phyloP scores from a whole-genome alignment of 192 early-diverging fungal species.

The Powellomyces hirtus region DNA sequence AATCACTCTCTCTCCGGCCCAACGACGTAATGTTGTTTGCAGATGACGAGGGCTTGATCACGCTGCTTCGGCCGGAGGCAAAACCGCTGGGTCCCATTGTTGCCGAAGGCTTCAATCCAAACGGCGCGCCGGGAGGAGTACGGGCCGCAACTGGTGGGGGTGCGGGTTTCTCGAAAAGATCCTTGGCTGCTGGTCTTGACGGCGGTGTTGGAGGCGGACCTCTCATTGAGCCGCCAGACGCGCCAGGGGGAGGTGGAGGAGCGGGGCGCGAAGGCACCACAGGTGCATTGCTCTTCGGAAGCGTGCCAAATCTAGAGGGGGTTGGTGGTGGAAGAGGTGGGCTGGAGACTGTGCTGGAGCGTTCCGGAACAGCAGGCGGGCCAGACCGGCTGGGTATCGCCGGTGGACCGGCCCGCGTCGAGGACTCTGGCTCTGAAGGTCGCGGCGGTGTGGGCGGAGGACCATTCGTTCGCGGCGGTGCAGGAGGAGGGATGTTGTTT shows the following conservation, averaged over 20 bases:
- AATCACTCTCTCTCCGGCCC: conserved; percentile 9
- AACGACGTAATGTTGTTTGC: conserved; percentile 3
- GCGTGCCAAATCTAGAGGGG: background rate
- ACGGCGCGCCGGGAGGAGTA: background rate
- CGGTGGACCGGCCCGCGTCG: conserved; percentile 21
- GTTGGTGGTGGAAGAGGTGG: conserved; percentile 22
- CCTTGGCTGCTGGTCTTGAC: background rate
- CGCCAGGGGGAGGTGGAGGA: conserved; percentile 17
- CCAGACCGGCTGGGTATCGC: conserved; percentile 19
- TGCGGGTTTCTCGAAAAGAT: conserved; percentile 18
- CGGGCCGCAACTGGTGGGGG: background rate
- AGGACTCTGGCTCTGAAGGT: conserved; percentile 12
- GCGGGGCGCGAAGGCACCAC: conserved; percentile 14
- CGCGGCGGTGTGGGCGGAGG: conserved; percentile 18
- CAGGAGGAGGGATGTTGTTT: conserved; percentile 12
- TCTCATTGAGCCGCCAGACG: background rate
- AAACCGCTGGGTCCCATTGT: background rate
- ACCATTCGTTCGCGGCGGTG: conserved; percentile 5
- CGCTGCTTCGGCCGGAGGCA: background rate
- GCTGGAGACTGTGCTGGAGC: background rate
- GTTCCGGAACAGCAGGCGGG: conserved; percentile 27
- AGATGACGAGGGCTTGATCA: conserved; percentile 3
- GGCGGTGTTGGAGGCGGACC: conserved; percentile 18
- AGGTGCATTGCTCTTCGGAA: conserved; percentile 6
- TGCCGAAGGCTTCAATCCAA: background rate